A percentile compares a stretch with the other conserved stretches of the same genome.
phyloP scores from a whole-genome alignment of 2,329 filamentous ascomycete species.

The Periconia digitata region DNA sequence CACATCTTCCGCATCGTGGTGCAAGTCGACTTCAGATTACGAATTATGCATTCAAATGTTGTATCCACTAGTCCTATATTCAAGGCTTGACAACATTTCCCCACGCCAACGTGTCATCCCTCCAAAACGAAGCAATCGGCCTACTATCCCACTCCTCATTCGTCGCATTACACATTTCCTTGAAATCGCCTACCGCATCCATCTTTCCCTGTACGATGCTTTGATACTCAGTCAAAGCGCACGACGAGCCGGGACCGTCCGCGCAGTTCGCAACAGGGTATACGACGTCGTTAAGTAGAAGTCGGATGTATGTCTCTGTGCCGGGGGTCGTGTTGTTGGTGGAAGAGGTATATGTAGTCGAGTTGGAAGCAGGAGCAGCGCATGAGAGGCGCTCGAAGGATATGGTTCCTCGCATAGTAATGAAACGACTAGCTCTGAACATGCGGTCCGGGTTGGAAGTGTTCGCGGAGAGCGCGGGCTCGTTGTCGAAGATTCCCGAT shows the following conservation, averaged over 20 bases:
- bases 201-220: slow-evolving; percentile 48
- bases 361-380: slow-evolving; percentile 8
- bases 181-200: slow-evolving; percentile 53
- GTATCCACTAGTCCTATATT: no score
- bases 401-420: slow-evolving; percentile 66
- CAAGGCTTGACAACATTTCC: neutral
- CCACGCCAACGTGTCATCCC: neutral
- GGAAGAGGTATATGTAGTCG: neutral
- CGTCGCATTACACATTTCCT: slow-evolving; percentile 45
- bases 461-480: slow-evolving; percentile 53
- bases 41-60: no score
- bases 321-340: slow-evolving; percentile 6
- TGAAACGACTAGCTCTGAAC: slow-evolving; percentile 59
- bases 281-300: slow-evolving; percentile 64
- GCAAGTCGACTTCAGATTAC: no score
- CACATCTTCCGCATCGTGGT: no score
- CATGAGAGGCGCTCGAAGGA: slow-evolving; percentile 66
- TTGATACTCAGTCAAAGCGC: slow-evolving; percentile 34
- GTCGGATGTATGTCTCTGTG: slow-evolving; percentile 50
- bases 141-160: neutral
- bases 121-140: neutral
- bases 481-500: slow-evolving; percentile 63
- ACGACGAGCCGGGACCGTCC: slow-evolving; percentile 52
- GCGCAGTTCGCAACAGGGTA: slow-evolving; percentile 61
- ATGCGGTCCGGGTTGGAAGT: slow-evolving; percentile 52